These are phyloP conservation scores for Syzygium aqueum DNA, from an alignment of 345 rosid genomes.

Conservation along the genomic window DNA sequence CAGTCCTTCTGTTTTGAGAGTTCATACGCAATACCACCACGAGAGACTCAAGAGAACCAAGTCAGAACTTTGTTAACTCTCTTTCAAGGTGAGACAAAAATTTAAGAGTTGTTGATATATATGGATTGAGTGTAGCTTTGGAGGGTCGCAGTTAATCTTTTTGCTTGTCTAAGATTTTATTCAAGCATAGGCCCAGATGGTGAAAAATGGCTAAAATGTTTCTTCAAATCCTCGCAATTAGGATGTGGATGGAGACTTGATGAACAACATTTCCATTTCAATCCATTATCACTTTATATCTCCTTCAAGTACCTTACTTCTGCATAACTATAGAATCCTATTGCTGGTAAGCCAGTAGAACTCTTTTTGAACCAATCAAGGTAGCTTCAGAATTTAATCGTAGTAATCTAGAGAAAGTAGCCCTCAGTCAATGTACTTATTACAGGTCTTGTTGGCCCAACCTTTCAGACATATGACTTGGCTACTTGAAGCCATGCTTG, in stretches of 20 bases:
- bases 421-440: not conserved
- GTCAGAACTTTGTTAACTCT: not conserved
- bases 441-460: not conserved
- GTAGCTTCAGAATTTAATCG: not conserved
- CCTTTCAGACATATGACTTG: not conserved
- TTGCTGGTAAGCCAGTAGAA: not conserved
- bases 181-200: not conserved
- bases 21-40: not conserved
- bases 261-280: not conserved
- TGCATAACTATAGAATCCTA: not conserved
- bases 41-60: not conserved
- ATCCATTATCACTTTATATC: not conserved
- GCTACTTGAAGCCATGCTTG: not conserved
- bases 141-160: not conserved
- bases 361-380: not conserved
- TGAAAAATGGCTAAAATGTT: not conserved
- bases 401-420: not conserved
- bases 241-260: not conserved
- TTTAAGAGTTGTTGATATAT: not conserved
- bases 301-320: not conserved
- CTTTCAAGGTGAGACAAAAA: not conserved
- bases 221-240: not conserved
- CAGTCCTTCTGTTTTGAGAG: not conserved
- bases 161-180: not conserved
- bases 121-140: not conserved